Percentiles rank a stretch among this genome's conserved stretches.
phyloP scores from a whole-genome alignment of 768 basidiomycete species.

The Austroboletus eburneus region DNA sequence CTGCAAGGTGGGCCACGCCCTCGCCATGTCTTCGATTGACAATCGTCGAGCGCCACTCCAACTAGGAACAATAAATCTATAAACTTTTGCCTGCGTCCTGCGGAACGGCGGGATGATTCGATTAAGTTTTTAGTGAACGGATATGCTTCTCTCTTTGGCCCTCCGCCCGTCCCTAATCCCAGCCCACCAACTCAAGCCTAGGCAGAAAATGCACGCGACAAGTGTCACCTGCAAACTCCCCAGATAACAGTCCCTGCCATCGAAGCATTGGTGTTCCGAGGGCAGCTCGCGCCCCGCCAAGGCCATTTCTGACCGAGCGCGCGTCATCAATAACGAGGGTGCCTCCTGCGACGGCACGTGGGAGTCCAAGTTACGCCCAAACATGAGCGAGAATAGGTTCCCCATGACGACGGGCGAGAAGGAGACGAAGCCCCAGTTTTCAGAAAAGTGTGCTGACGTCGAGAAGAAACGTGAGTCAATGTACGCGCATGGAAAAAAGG shows the following conservation, averaged over 20 bases:
- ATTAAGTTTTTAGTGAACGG: too few species aligned
- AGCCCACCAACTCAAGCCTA: constrained; percentile 36
- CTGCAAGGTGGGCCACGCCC: too few species aligned
- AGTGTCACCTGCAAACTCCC: constrained; percentile 49
- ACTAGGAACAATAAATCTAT: too few species aligned
- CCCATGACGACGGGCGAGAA: constrained; percentile 71
- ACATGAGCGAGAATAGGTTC: constrained; percentile 78
- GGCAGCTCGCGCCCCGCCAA: constrained; percentile 17
- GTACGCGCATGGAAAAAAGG: not conserved
- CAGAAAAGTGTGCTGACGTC: constrained; percentile 60
- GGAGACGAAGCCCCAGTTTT: constrained; percentile 82
- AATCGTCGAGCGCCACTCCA: too few species aligned
- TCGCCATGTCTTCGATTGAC: too few species aligned
- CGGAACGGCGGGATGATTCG: too few species aligned
- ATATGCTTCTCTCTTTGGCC: constrained; percentile 1
- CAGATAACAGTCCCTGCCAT: constrained; percentile 58
- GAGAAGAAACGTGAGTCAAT: not conserved
- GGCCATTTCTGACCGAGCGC: not conserved
- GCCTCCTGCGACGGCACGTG: constrained; percentile 39
- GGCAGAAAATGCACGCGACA: constrained; percentile 32
- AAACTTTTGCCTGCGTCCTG: too few species aligned
- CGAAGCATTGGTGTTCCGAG: constrained; percentile 45
- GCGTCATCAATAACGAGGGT: not conserved
- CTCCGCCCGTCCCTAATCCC: constrained; percentile 31
- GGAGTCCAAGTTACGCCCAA: constrained; percentile 76